These are phyloP conservation scores for Sphenostylis stenocarpa DNA, from an alignment of 306 rosid species.

Conservation along the genomic window DNA sequence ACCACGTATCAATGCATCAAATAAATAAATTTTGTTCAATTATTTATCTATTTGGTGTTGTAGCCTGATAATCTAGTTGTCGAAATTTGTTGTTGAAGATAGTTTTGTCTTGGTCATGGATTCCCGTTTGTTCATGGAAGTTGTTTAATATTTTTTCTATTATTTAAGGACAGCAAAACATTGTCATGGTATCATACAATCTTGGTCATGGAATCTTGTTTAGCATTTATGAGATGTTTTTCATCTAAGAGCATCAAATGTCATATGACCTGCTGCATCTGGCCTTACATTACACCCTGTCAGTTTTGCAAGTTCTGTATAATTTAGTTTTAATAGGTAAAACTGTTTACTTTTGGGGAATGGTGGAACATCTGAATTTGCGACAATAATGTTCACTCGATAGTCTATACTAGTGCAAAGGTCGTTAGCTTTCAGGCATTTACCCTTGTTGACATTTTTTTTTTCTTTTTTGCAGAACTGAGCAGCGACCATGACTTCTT, in stretches of 20 bases:
- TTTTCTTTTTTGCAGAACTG: conserved; percentile 38
- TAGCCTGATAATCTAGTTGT: background rate
- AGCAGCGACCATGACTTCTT: conserved; percentile 59
- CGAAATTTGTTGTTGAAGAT: no score
- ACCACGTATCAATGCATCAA: background rate
- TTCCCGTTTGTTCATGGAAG: background rate
- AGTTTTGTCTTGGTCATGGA: background rate
- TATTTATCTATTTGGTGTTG: background rate
- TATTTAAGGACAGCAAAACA: no score
- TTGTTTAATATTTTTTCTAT: no score
- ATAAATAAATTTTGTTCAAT: background rate
- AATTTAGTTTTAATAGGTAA: background rate
- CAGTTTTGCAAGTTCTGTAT: background rate
- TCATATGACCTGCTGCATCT: background rate
- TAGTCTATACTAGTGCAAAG: background rate
- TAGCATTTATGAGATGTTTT: background rate
- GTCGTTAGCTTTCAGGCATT: background rate
- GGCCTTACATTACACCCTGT: background rate
- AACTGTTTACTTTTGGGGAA: background rate
- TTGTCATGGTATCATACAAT: no score
- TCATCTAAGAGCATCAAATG: conserved; percentile 2
- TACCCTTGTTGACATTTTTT: background rate
- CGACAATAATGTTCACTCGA: background rate
- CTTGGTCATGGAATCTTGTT: background rate
- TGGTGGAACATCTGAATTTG: background rate